A percentile compares a stretch with the other conserved stretches of the same genome.
phyloP scores from a whole-genome alignment of 2,329 filamentous ascomycete genomes.

The Talaromyces funiculosus region DNA sequence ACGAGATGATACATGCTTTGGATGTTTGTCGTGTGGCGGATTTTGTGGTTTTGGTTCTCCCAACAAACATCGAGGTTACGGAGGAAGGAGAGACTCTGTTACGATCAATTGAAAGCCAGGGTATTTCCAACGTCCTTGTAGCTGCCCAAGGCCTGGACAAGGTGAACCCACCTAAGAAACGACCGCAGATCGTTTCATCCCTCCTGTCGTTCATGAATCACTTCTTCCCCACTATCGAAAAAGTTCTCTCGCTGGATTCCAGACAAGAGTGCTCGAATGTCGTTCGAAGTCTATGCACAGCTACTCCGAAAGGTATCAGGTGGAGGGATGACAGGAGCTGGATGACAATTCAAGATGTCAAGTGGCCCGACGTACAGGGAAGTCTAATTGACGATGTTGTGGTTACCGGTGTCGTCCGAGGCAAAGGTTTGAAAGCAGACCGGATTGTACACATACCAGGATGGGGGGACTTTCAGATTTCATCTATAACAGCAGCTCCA shows the following conservation, averaged over 20 bases:
- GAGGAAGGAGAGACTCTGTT: conserved; percentile 77
- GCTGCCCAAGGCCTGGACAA: conserved; percentile 73
- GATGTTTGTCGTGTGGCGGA: conserved; percentile 86
- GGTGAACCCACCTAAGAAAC: conserved; percentile 73
- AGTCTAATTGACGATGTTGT: conserved; percentile 53
- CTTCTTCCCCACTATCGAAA: conserved; percentile 89
- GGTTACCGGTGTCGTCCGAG: conserved; percentile 78
- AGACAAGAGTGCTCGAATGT: conserved; percentile 87
- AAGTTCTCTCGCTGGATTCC: conserved; percentile 80
- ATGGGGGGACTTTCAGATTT: conserved; percentile 89
- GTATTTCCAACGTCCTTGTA: conserved; percentile 85
- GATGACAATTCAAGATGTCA: conserved; percentile 81
- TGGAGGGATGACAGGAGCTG: conserved; percentile 96
- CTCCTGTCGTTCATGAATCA: conserved; percentile 90
- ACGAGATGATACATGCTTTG: conserved; percentile 69
- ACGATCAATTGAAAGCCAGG: conserved; percentile 84
- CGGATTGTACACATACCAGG: conserved; percentile 85
- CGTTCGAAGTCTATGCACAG: conserved; percentile 84
- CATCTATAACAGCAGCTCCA: conserved; percentile 76
- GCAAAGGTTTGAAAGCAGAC: conserved; percentile 81
- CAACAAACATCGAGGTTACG: conserved; percentile 70
- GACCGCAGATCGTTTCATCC: conserved; percentile 69
- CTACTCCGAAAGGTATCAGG: conserved; percentile 84
- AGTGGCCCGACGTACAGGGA: conserved; percentile 57
- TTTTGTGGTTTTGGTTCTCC: conserved; percentile 82